Conservation (phyloP, 495 filamentous ascomycete genomes). For the Cercophora newfieldiana region DNA sequence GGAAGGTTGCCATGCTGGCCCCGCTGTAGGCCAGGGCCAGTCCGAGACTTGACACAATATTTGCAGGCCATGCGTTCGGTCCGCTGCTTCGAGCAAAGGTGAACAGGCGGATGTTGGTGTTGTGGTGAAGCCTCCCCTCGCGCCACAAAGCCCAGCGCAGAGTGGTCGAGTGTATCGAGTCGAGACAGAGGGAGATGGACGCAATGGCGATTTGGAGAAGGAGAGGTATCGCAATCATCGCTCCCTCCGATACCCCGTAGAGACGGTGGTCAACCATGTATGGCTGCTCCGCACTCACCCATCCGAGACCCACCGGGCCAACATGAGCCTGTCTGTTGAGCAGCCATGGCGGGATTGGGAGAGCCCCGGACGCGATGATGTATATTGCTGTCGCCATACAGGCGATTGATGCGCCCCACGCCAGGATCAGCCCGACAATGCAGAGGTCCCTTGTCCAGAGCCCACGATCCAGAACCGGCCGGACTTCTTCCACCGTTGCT, state of each 20-base stretch:
- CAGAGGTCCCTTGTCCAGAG: slow-evolving; percentile 9
- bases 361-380: neutral
- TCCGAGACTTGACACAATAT: neutral
- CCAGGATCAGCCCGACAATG: slow-evolving; percentile 10
- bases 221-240: slow-evolving; percentile 3
- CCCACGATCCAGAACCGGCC: neutral
- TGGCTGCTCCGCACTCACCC: neutral
- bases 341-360: neutral
- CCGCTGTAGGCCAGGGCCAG: slow-evolving; percentile 8
- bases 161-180: slow-evolving; percentile 32
- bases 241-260: slow-evolving; percentile 4
- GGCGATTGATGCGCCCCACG: slow-evolving; percentile 5
- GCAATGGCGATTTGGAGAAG: slow-evolving; percentile 2
- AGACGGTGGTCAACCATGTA: slow-evolving; percentile 14
- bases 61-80: slow-evolving; percentile 11
- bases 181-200: neutral
- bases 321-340: neutral
- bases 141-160: slow-evolving; percentile 41
- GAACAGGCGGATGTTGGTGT: slow-evolving; percentile 41
- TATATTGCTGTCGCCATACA: neutral
- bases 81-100: slow-evolving; percentile 14
- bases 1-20: neutral
- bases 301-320: neutral
- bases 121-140: slow-evolving; percentile 35
- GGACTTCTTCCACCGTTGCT: neutral